These are phyloP conservation scores for Russula ochroleuca DNA, from an alignment of 768 basidiomycete genomes.

Conservation along the genomic window DNA sequence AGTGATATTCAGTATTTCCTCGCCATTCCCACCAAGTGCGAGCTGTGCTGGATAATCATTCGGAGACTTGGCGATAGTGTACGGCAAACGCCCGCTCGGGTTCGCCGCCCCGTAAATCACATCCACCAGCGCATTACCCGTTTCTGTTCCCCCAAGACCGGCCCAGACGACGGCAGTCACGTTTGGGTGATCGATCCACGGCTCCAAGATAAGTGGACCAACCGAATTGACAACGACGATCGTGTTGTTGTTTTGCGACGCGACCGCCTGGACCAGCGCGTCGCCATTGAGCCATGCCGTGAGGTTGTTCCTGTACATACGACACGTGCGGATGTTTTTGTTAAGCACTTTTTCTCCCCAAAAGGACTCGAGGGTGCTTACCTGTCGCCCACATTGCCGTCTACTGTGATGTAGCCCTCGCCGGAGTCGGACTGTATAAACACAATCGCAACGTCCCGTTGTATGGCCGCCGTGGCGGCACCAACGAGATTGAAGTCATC, in stretches of 20 bases:
- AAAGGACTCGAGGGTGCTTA: constrained; percentile 31
- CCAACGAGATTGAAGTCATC: constrained; percentile 59
- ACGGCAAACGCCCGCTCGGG: constrained; percentile 66
- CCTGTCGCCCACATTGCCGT: constrained; percentile 57
- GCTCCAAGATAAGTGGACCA: constrained; percentile 63
- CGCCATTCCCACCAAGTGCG: constrained; percentile 29
- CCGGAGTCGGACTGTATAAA: constrained; percentile 41
- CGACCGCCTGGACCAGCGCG: constrained; percentile 49
- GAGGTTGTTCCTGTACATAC: constrained; percentile 33
- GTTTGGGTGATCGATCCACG: constrained; percentile 75
- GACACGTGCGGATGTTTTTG: neutral
- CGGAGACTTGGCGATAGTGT: constrained; percentile 61
- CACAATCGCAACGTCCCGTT: constrained; percentile 49
- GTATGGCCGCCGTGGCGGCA: constrained; percentile 42
- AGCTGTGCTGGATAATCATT: constrained; percentile 50
- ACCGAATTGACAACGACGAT: constrained; percentile 78
- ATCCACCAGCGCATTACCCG: constrained; percentile 61
- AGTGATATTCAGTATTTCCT: constrained; percentile 44
- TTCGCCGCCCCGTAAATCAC: constrained; percentile 76
- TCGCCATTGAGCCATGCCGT: constrained; percentile 39
- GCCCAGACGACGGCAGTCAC: constrained; percentile 56
- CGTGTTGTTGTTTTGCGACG: constrained; percentile 67
- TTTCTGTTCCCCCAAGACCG: constrained; percentile 63
- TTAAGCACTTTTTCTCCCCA: neutral
- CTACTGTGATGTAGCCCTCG: constrained; percentile 52